These are phyloP conservation scores for Asterella californica DNA, from an alignment of 225 moss, liverwort and hornwort genomes.

Conservation along the genomic window DNA sequence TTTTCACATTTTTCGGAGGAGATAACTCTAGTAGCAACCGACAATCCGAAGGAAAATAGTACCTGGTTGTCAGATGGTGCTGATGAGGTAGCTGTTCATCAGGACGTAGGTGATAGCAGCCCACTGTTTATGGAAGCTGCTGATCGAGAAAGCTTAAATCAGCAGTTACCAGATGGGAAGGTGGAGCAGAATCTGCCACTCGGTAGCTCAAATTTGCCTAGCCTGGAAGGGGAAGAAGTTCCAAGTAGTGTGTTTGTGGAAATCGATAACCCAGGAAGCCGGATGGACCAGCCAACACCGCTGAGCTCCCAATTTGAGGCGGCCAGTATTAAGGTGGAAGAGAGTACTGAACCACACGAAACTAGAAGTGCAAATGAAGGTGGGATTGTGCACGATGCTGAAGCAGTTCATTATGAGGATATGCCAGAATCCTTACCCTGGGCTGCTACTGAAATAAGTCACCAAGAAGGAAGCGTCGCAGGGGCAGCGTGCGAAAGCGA, in stretches of 20 bases:
- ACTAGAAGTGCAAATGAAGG: neutral
- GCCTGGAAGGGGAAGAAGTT: neutral
- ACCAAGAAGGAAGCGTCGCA: neutral
- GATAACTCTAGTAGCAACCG: neutral
- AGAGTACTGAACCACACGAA: neutral
- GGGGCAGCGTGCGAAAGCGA: neutral
- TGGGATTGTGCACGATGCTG: neutral
- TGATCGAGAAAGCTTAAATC: neutral
- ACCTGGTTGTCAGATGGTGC: neutral
- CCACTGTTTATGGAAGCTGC: neutral
- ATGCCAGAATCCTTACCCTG: neutral
- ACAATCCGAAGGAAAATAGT: neutral
- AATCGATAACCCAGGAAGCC: neutral
- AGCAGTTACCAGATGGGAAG: neutral
- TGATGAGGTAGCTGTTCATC: neutral
- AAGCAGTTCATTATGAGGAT: neutral
- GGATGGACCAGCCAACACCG: neutral
- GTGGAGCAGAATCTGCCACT: neutral
- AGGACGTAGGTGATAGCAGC: neutral
- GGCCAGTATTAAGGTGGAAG: neutral
- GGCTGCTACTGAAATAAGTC: neutral
- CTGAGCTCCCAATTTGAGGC: neutral
- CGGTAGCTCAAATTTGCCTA: neutral
- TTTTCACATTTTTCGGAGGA: neutral
- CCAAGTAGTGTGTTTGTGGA: neutral